A percentile compares a stretch with the other conserved stretches of the same genome.
Evolutionary conservation across 129 eudicot species (phyloP).

Genomic region (Daucus carota): DNA sequence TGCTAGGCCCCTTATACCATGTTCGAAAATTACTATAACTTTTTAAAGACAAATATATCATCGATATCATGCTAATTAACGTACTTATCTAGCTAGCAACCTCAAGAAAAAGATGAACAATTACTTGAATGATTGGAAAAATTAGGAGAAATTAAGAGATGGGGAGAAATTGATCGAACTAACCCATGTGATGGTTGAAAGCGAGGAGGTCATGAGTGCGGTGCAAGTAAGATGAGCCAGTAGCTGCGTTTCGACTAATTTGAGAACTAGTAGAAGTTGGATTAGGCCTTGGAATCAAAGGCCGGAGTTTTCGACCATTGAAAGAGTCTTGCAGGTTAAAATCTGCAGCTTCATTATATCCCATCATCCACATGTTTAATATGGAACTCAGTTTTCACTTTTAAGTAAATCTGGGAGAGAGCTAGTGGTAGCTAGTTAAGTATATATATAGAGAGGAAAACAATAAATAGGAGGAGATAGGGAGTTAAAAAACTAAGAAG

Average conservation of each 20-base stretch:
- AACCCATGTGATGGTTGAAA: slow-evolving; percentile 52
- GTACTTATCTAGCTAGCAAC: neutral
- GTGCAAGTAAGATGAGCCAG: slow-evolving; percentile 8
- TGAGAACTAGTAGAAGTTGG: neutral
- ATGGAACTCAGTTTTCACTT: neutral
- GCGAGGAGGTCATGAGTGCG: slow-evolving; percentile 35
- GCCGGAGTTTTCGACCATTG: slow-evolving; percentile 46
- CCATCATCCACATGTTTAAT: slow-evolving; percentile 70
- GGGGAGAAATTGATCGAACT: neutral
- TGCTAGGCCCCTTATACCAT: too few species aligned
- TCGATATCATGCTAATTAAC: neutral
- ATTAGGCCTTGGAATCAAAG: slow-evolving; percentile 39
- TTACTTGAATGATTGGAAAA: neutral
- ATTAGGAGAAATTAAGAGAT: neutral
- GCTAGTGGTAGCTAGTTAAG: too few species aligned
- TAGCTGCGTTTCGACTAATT: neutral
- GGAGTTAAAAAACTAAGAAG: neutral
- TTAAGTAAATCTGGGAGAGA: too few species aligned
- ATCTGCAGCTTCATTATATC: slow-evolving; percentile 55
- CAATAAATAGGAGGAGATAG: neutral
- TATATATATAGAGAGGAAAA: too few species aligned
- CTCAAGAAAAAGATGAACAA: neutral
- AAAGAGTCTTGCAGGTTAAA: slow-evolving; percentile 40
- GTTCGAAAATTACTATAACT: too few species aligned
- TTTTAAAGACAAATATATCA: too few species aligned